These are phyloP conservation scores for Microdochium trichocladiopsis DNA, from an alignment of 2,329 filamentous ascomycete genomes.

Conservation along the genomic window DNA sequence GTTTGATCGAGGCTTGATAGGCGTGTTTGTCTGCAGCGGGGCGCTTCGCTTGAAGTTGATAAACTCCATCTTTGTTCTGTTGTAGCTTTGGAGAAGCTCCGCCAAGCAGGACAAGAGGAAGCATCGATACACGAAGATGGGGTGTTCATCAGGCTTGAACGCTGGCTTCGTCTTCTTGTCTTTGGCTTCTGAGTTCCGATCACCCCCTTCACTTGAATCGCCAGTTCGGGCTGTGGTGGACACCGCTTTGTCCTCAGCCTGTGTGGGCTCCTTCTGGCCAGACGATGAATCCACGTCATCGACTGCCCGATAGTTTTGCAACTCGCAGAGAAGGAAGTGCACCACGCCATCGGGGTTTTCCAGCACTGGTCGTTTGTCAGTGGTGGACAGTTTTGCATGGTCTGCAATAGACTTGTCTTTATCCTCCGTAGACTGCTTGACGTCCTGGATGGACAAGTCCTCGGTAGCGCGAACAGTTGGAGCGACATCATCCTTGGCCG, in stretches of 20 bases:
- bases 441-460: constrained; percentile 39
- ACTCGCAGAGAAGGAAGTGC: constrained; percentile 87
- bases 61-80: constrained; percentile 93
- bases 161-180: constrained; percentile 63
- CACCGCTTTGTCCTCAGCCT: constrained; percentile 21
- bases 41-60: constrained; percentile 97
- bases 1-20: constrained; percentile 87
- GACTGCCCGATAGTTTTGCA: constrained; percentile 86
- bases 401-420: constrained; percentile 56
- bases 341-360: constrained; percentile 94
- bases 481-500: constrained; percentile 31
- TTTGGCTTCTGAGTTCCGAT: constrained; percentile 30
- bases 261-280: constrained; percentile 28
- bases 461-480: constrained; percentile 37
- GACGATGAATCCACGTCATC: constrained; percentile 69
- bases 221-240: constrained; percentile 18
- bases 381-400: constrained; percentile 52
- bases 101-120: constrained; percentile 89
- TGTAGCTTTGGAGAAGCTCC: constrained; percentile 87
- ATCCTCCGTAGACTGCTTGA: constrained; percentile 54
- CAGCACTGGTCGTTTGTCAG: constrained; percentile 75
- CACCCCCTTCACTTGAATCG: constrained; percentile 8
- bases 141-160: constrained; percentile 90
- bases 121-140: constrained; percentile 93
- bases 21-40: constrained; percentile 74